phyloP scores from a whole-genome alignment of 2,329 filamentous ascomycete genomes.

The Botrytis fabae region DNA sequence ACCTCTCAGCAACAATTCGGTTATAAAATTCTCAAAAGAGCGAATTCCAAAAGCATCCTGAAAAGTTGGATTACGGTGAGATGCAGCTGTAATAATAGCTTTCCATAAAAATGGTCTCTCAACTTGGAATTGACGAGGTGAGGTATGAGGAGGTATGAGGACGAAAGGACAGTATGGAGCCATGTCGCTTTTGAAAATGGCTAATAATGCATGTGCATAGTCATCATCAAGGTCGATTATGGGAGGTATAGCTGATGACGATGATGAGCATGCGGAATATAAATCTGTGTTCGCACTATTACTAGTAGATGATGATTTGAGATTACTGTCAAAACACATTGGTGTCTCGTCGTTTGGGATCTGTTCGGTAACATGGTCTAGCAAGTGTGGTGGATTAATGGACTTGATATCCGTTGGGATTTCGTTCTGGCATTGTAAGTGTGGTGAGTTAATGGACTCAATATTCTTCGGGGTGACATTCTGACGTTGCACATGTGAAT shows the following conservation, averaged over 20 bases:
- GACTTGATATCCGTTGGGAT: neutral
- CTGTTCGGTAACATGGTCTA: neutral
- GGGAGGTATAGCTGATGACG: neutral
- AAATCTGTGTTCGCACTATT: neutral
- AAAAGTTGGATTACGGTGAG: slow-evolving; percentile 22
- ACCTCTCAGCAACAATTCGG: slow-evolving; percentile 24
- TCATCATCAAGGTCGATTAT: slow-evolving; percentile 9
- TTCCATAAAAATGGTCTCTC: slow-evolving; percentile 29
- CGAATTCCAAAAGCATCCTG: slow-evolving; percentile 24
- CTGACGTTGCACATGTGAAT: neutral
- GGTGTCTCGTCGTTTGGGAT: neutral
- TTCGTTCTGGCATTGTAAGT: neutral
- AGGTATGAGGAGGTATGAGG: slow-evolving; percentile 24
- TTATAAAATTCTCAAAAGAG: slow-evolving; percentile 27
- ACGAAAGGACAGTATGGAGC: slow-evolving; percentile 27
- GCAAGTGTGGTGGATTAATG: neutral
- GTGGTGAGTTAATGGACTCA: too few relatives aligned
- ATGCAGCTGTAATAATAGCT: slow-evolving; percentile 26
- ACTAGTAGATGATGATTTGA: neutral
- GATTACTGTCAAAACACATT: neutral
- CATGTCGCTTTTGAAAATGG: slow-evolving; percentile 25
- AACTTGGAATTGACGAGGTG: slow-evolving; percentile 21
- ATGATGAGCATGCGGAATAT: neutral
- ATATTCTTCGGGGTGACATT: neutral
- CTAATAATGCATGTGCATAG: slow-evolving; percentile 22